phyloP scores from a whole-genome alignment of 495 filamentous ascomycete species.

The Neurospora terricola region DNA sequence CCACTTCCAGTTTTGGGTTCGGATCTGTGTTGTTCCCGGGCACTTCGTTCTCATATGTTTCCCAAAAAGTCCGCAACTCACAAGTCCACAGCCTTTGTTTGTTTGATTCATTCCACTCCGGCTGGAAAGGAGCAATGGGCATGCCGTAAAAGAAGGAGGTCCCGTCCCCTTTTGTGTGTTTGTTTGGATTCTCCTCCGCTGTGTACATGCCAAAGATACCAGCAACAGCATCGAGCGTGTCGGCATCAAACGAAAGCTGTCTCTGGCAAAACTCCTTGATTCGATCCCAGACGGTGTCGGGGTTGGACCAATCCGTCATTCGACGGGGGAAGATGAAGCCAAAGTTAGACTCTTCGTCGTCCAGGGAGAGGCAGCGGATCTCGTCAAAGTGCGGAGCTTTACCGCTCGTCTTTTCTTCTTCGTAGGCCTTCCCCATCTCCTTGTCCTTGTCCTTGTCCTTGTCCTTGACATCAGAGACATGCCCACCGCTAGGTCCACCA shows the following conservation, averaged over 20 bases:
- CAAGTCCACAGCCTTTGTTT: not conserved
- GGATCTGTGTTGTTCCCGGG: not conserved
- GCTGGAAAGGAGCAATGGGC: not conserved
- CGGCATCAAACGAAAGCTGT: not conserved
- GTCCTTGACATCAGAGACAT: not conserved
- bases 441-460: too few species aligned
- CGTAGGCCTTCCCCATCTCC: too few species aligned
- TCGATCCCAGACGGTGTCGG: not conserved
- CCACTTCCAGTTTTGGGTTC: not conserved
- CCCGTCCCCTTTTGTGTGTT: not conserved
- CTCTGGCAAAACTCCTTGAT: not conserved
- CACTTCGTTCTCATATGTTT: not conserved
- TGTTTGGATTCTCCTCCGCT: not conserved
- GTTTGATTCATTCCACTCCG: not conserved
- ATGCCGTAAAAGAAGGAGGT: not conserved
- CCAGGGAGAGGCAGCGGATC: not conserved
- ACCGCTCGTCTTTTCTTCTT: too few species aligned
- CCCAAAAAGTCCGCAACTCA: not conserved
- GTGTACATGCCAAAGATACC: not conserved
- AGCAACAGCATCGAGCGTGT: conserved; percentile 2
- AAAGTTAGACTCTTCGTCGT: not conserved
- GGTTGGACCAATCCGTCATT: not conserved
- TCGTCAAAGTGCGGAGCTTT: not conserved
- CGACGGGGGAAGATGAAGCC: not conserved
- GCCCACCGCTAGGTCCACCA: not conserved